Conservation (phyloP, 352 stramenopile species). For the Elongisporangium prolatum region DNA sequence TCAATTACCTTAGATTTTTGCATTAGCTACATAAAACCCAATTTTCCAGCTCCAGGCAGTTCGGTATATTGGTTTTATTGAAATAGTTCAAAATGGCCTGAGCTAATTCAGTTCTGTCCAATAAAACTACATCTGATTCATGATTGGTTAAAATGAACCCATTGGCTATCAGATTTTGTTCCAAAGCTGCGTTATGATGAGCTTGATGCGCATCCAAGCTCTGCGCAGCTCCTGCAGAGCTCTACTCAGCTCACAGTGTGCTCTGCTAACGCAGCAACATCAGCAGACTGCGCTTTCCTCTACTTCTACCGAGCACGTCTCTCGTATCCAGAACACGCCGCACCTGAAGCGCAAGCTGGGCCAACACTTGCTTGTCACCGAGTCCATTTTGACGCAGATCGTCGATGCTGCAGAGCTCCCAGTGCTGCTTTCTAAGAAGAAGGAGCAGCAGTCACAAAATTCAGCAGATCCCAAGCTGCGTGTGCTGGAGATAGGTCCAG, state of each 20-base stretch:
- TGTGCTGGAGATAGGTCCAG: slow-evolving; percentile 83
- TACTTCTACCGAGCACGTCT: slow-evolving; percentile 23
- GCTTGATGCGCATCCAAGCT: not conserved
- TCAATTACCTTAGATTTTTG: too few relatives aligned
- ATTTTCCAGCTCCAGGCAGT: not conserved
- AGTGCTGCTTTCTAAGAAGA: slow-evolving; percentile 17
- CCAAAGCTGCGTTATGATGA: not conserved
- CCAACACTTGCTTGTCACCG: slow-evolving; percentile 73
- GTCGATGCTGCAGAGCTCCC: slow-evolving; percentile 53
- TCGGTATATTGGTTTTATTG: not conserved
- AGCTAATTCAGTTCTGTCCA: not conserved
- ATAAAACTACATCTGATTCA: not conserved
- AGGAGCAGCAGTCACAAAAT: not conserved
- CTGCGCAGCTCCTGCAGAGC: not conserved
- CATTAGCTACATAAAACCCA: not conserved
- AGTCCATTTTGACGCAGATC: slow-evolving; percentile 58
- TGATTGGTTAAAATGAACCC: not conserved
- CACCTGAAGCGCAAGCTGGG: slow-evolving; percentile 81
- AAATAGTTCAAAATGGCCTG: too few relatives aligned
- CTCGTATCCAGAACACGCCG: slow-evolving; percentile 45
- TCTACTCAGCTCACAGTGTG: not conserved
- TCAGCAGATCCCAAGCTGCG: slow-evolving; percentile 14
- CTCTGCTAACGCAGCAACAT: not conserved
- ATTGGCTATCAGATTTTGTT: not conserved
- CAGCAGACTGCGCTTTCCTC: not conserved